phyloP scores from a whole-genome alignment of 345 rosid genomes.

The Geranium rotundifolium region DNA sequence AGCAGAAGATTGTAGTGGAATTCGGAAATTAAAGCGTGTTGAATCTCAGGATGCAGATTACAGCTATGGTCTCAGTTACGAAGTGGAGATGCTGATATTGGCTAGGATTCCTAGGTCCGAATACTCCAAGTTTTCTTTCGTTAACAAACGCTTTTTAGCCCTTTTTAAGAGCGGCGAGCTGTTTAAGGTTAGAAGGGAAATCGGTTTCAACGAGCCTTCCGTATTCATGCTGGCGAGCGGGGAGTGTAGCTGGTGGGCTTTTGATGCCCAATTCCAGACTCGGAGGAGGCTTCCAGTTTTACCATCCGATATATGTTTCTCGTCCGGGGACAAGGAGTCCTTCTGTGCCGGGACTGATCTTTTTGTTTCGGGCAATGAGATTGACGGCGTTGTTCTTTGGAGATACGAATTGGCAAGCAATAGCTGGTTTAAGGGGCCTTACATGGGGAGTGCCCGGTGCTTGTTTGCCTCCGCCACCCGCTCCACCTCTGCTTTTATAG shows the following conservation, averaged over 20 bases:
- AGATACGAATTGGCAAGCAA: slow-evolving; percentile 58
- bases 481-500: slow-evolving; percentile 52
- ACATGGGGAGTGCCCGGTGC: slow-evolving; percentile 59
- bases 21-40: neutral
- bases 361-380: slow-evolving; percentile 62
- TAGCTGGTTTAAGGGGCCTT: slow-evolving; percentile 66
- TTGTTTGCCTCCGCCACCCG: slow-evolving; percentile 69
- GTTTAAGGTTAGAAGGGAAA: slow-evolving; percentile 51
- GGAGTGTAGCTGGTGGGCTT: slow-evolving; percentile 60
- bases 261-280: slow-evolving; percentile 39
- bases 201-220: slow-evolving; percentile 47
- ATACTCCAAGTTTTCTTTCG: slow-evolving; percentile 46
- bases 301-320: slow-evolving; percentile 60
- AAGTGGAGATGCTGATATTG: slow-evolving; percentile 60
- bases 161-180: slow-evolving; percentile 61
- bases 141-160: slow-evolving; percentile 40
- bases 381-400: slow-evolving; percentile 47
- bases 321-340: slow-evolving; percentile 57
- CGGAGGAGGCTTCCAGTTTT: slow-evolving; percentile 46
- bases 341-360: slow-evolving; percentile 74
- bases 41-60: slow-evolving; percentile 98
- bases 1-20: neutral
- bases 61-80: slow-evolving; percentile 37
- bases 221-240: slow-evolving; percentile 68
- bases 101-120: slow-evolving; percentile 65